phyloP scores from a whole-genome alignment of 75 land plant species.

The Selaginella moellendorffii region DNA sequence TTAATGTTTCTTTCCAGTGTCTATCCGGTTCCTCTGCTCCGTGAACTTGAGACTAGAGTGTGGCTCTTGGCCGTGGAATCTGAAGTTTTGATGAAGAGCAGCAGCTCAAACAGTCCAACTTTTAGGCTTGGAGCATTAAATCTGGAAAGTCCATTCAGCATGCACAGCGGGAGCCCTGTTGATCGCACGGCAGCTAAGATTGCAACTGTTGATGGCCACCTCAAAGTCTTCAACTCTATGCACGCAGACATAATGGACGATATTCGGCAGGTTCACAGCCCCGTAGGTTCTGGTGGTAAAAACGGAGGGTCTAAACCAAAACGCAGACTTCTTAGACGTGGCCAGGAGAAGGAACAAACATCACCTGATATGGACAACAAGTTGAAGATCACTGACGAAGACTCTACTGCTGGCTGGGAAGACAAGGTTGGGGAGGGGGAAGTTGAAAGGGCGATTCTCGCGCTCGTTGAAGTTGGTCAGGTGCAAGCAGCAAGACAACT shows the following conservation, averaged over 20 bases:
- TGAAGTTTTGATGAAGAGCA: conserved; percentile 45
- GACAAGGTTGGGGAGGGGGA: conserved; percentile 78
- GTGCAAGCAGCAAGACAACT: conserved; percentile 85
- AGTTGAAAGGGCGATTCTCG: conserved; percentile 79
- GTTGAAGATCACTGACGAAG: conserved; percentile 35
- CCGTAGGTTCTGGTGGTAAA: conserved; percentile 1
- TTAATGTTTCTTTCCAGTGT: conserved; percentile 33
- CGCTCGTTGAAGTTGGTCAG: conserved; percentile 93
- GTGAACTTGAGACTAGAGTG: conserved; percentile 92
- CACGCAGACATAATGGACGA: no score
- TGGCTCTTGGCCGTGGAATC: conserved; percentile 97
- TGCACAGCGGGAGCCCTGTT: conserved; percentile 32
- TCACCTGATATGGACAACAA: neutral
- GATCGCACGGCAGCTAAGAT: conserved; percentile 66
- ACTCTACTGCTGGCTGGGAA: conserved; percentile 43
- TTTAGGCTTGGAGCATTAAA: conserved; percentile 5
- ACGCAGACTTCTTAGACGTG: conserved; percentile 25
- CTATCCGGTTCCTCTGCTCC: conserved; percentile 79
- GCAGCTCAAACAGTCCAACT: conserved; percentile 12
- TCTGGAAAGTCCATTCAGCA: conserved; percentile 15
- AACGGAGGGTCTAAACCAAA: conserved; percentile 36
- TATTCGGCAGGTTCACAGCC: no score
- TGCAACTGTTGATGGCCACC: conserved; percentile 73
- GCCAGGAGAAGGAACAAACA: neutral
- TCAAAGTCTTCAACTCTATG: conserved; percentile 17